Percentiles rank a stretch among this genome's conserved stretches.
Evolutionary conservation across 169 alveolate species (phyloP).

Genomic region (Babesia divergens): DNA sequence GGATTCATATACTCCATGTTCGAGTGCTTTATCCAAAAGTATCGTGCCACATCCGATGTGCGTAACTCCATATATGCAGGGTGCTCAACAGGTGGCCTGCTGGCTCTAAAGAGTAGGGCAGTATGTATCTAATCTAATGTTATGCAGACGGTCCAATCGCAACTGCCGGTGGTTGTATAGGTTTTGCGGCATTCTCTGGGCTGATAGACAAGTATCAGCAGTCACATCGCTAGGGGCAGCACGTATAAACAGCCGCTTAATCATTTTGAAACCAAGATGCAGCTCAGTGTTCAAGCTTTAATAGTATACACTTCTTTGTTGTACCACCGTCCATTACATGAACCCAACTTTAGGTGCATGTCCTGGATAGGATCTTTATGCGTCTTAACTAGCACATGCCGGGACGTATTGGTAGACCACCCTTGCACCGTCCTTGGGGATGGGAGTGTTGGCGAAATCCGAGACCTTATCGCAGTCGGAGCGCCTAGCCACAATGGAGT

Average conservation of each 20-base stretch:
- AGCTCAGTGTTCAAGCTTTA: too few species aligned
- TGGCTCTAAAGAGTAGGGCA: constrained; percentile 66
- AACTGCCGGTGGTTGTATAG: constrained; percentile 70
- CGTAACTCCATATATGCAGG: constrained; percentile 76
- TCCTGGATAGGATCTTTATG: too few species aligned
- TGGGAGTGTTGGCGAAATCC: constrained; percentile 28
- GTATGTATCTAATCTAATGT: not conserved
- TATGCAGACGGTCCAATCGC: constrained; percentile 58
- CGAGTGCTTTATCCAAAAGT: constrained; percentile 71
- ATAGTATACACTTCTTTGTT: too few species aligned
- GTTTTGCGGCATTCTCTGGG: constrained; percentile 76
- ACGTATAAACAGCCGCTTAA: too few species aligned
- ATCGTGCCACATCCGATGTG: constrained; percentile 63
- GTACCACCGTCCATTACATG: too few species aligned
- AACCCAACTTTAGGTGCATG: too few species aligned
- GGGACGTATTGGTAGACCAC: constrained; percentile 44
- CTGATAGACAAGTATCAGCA: constrained; percentile 65
- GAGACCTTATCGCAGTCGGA: not conserved
- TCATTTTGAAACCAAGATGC: too few species aligned
- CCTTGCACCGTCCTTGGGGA: constrained; percentile 3
- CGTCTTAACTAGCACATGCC: not conserved
- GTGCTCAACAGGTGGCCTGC: constrained; percentile 75
- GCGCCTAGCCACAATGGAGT: constrained; percentile 44
- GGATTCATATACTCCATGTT: constrained; percentile 74
- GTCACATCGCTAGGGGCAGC: constrained; percentile 33